Evolutionary conservation across 257 asterid genomes (phyloP).

Genomic region (Ligustrum vulgare): DNA sequence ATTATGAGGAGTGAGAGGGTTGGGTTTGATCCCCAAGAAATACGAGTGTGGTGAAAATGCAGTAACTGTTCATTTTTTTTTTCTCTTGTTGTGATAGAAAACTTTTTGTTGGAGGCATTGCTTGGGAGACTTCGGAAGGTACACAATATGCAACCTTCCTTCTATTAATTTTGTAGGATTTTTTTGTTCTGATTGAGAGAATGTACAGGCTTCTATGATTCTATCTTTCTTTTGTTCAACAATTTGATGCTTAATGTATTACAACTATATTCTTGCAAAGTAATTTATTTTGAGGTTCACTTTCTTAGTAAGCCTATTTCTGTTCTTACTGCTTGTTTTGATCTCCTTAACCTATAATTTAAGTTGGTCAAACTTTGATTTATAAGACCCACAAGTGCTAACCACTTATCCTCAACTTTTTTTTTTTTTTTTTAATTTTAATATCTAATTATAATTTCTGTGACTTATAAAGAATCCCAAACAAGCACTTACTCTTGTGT

Average conservation of each 20-base stretch:
- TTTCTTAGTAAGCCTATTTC: neutral
- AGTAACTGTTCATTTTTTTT: conserved; percentile 83
- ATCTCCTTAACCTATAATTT: no score
- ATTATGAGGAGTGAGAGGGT: conserved; percentile 43
- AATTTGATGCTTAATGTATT: neutral
- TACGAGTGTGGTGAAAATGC: conserved; percentile 48
- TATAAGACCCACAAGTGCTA: no score
- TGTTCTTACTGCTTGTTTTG: neutral
- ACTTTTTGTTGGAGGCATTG: conserved; percentile 99
- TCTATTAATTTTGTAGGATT: neutral
- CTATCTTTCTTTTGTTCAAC: neutral
- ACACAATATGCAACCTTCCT: conserved; percentile 12
- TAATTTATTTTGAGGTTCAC: neutral
- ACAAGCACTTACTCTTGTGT: neutral
- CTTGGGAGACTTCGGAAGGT: conserved; percentile 99
- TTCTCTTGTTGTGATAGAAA: conserved; percentile 74
- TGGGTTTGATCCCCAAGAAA: conserved; percentile 48
- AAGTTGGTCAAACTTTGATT: no score
- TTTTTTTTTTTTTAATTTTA: no score
- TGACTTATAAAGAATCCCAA: no score
- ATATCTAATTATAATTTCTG: no score
- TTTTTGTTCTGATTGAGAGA: neutral
- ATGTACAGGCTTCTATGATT: neutral
- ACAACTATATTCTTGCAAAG: neutral
- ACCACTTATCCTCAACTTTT: no score